These are phyloP conservation scores for Mucor circinelloides DNA, from an alignment of 371 early-diverging fungal genomes.

Conservation along the genomic window DNA sequence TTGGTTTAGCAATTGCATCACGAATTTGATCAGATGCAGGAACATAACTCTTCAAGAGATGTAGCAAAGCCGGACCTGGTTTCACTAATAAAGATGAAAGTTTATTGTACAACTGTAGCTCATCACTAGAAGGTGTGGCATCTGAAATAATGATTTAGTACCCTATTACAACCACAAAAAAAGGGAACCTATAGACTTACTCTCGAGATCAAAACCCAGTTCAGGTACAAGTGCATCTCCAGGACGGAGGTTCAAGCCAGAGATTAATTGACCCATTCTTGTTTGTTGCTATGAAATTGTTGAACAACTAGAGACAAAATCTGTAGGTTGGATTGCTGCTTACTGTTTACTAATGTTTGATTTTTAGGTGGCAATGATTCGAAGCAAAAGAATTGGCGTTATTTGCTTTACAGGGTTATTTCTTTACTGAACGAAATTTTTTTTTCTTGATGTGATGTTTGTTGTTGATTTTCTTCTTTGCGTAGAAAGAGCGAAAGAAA, in stretches of 20 bases:
- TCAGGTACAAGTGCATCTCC: slow-evolving; percentile 51
- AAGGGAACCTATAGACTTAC: slow-evolving; percentile 19
- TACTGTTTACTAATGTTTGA: background rate
- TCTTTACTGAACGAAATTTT: background rate
- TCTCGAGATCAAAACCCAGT: slow-evolving; percentile 53
- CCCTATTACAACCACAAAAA: background rate
- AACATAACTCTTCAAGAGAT: slow-evolving; percentile 56
- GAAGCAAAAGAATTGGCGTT: background rate
- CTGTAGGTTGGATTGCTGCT: background rate
- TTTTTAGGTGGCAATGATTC: background rate
- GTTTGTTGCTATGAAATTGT: background rate
- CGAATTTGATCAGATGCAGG: slow-evolving; percentile 42
- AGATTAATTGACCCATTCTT: slow-evolving; percentile 46
- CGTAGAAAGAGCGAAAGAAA: background rate
- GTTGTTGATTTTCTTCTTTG: background rate
- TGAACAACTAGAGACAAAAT: background rate
- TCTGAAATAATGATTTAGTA: slow-evolving; percentile 34
- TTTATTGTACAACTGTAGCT: slow-evolving; percentile 53
- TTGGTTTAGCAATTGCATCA: slow-evolving; percentile 82
- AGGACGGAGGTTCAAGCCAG: slow-evolving; percentile 44
- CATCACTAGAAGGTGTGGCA: slow-evolving; percentile 54
- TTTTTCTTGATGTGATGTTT: background rate
- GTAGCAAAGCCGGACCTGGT: slow-evolving; percentile 50
- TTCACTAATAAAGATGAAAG: slow-evolving; percentile 46
- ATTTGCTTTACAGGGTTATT: background rate